These are phyloP conservation scores for Fusarium verticillioides DNA, from an alignment of 2,329 filamentous ascomycete genomes.

Conservation along the genomic window DNA sequence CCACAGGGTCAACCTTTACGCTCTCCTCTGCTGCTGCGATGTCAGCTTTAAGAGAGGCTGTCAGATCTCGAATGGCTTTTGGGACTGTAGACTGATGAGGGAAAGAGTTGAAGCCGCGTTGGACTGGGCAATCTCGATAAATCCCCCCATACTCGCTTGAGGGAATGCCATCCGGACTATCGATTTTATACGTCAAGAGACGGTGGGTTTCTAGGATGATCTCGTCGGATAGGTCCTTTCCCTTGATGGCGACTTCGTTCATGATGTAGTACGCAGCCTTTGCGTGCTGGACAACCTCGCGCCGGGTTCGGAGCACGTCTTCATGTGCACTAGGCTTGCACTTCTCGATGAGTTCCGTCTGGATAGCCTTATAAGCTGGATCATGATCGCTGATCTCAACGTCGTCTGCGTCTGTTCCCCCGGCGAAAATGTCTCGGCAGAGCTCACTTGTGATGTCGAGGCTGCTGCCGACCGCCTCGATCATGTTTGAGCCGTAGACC, in stretches of 20 bases:
- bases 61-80: constrained; percentile 34
- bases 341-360: accelerated
- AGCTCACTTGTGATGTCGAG: not conserved
- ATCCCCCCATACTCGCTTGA: accelerated
- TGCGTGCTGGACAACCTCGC: accelerated
- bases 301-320: accelerated
- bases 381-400: accelerated
- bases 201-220: accelerated
- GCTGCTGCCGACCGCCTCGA: not conserved
- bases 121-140: accelerated
- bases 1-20: constrained; percentile 38
- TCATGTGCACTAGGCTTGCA: accelerated
- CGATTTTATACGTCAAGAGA: accelerated
- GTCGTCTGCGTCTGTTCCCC: accelerated
- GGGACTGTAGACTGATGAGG: not conserved
- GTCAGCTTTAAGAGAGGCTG: constrained; percentile 31
- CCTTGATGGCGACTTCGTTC: not conserved
- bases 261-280: accelerated
- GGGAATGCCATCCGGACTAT: accelerated
- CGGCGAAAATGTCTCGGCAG: not conserved
- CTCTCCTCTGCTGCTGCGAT: constrained; percentile 8
- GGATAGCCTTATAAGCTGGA: accelerated
- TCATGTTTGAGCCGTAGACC: not conserved
- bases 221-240: not conserved
- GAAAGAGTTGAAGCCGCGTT: not conserved